These are phyloP conservation scores for Neopestalotiopsis rosae DNA, from an alignment of 2,329 filamentous ascomycete species.

Conservation along the genomic window DNA sequence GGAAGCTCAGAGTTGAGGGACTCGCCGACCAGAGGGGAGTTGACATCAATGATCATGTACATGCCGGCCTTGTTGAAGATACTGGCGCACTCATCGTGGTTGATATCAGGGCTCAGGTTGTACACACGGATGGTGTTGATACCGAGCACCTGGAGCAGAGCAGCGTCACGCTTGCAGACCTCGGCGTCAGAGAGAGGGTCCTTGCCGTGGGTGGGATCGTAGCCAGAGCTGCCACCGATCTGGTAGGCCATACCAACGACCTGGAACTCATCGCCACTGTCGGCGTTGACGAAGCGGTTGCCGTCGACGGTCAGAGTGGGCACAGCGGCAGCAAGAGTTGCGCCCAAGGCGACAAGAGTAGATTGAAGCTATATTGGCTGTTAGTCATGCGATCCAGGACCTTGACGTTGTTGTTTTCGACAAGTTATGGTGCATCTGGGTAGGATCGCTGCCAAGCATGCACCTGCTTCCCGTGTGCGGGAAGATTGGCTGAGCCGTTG, in stretches of 20 bases:
- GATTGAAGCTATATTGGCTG: slow-evolving; percentile 41
- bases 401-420: neutral
- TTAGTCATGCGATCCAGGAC: neutral
- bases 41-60: slow-evolving; percentile 73
- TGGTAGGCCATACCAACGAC: slow-evolving; percentile 73
- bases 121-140: slow-evolving; percentile 74
- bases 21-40: slow-evolving; percentile 66
- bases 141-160: slow-evolving; percentile 68
- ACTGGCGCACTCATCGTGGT: slow-evolving; percentile 70
- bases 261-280: slow-evolving; percentile 66
- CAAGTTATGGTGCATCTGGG: neutral
- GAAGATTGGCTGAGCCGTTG: neutral
- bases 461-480: neutral
- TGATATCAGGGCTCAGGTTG: slow-evolving; percentile 68
- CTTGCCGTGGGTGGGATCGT: slow-evolving; percentile 56
- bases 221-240: slow-evolving; percentile 68
- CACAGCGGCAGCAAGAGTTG: slow-evolving; percentile 60
- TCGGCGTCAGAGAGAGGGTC: slow-evolving; percentile 66
- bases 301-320: slow-evolving; percentile 61
- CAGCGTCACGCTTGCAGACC: slow-evolving; percentile 67
- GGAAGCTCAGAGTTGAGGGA: slow-evolving; percentile 60
- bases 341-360: slow-evolving; percentile 58
- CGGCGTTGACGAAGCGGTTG: slow-evolving; percentile 64
- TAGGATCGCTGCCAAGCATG: neutral
- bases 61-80: slow-evolving; percentile 74